Evolutionary conservation across 2,329 filamentous ascomycete species (phyloP).

Genomic region (Fusarium proliferatum): DNA sequence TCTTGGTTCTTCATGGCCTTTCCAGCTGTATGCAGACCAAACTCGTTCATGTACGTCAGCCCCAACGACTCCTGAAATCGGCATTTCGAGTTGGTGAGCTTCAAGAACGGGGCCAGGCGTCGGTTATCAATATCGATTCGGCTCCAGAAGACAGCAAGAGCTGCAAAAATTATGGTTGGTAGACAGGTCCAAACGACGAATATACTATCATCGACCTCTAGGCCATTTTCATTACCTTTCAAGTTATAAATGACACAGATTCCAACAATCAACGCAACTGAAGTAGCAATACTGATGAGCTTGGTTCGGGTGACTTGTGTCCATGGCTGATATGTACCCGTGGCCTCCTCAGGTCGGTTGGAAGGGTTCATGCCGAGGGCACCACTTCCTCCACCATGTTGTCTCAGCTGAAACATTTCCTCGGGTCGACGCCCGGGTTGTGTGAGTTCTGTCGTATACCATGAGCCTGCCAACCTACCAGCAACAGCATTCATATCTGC

Average conservation of each 20-base stretch:
- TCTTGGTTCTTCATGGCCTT: constrained; percentile 42
- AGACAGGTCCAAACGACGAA: constrained; percentile 45
- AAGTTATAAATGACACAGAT: constrained; percentile 40
- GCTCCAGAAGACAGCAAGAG: constrained; percentile 36
- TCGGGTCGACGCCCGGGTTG: constrained; percentile 38
- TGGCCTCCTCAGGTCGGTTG: constrained; percentile 14
- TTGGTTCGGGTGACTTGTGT: constrained; percentile 33
- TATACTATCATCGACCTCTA: constrained; percentile 30
- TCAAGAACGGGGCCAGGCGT: constrained; percentile 43
- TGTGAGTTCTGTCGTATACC: constrained; percentile 44
- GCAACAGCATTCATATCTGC: constrained; percentile 38
- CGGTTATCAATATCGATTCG: constrained; percentile 44
- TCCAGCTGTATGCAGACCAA: constrained; percentile 38
- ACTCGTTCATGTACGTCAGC: constrained; percentile 45
- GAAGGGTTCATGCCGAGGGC: constrained; percentile 21
- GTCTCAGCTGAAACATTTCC: constrained; percentile 43
- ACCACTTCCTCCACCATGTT: constrained; percentile 37
- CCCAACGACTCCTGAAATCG: constrained; percentile 42
- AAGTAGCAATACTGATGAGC: constrained; percentile 23
- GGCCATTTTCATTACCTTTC: constrained; percentile 29
- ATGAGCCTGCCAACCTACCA: constrained; percentile 42
- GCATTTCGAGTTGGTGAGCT: constrained; percentile 34
- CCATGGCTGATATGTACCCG: constrained; percentile 43
- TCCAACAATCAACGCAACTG: constrained; percentile 31
- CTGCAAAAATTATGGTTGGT: constrained; percentile 40